Evolutionary conservation across 768 basidiomycete genomes (phyloP), one percentile per base, ranked within the genome.

Genomic region (Leucosporidium yakuticum): DNA sequence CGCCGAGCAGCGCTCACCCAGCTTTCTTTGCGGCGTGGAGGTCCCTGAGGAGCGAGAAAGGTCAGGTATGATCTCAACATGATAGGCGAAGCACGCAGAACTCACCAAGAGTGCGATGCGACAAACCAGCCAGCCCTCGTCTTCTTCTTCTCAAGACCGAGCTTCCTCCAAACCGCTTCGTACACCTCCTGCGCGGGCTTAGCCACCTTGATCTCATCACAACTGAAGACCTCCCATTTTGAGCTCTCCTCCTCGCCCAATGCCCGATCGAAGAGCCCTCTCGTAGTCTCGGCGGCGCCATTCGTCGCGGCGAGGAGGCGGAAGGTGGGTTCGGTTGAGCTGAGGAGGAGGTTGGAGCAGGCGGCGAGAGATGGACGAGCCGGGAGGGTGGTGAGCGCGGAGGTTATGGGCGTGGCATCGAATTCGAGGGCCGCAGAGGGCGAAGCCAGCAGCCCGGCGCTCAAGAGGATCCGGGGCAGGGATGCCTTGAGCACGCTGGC

Each of bases 121-220:
- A 71, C 62, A 44, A 71, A 71, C 70, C 70, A 71, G 0, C 64
- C 67, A 15, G 39, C 39, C 14, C 39, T 8, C 6, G 39, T 15
- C 20, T 39, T 23, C 63, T 59, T 58, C 21, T 55, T 23, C 32
- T 50, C 64, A 1, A 62, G 8, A 1, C 62, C 63, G 2, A 69
- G 49, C 48, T 34, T 23, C 23, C 58, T 63, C 67, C 67, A 65
- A 5, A 71, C 51, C 12, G 60, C 53, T 6, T 34, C 20, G 21
- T 71, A 71, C 20, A 71, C 70, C 14, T 14, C 49, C 20, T 48
- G 70, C 31, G 55, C 70, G 7, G 70, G 70, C 58, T 71, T 71
- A 7, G 70, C 70, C 27, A 27, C 31, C 31, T 32, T 8, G 25
- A 51, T 49, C 63, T 68, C 62, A 27, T 71, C 70, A 58, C 67